Percentiles rank a stretch among this genome's conserved stretches.
Evolutionary conservation across 129 eudicot genomes (phyloP).

Genomic region (Calendula officinalis): DNA sequence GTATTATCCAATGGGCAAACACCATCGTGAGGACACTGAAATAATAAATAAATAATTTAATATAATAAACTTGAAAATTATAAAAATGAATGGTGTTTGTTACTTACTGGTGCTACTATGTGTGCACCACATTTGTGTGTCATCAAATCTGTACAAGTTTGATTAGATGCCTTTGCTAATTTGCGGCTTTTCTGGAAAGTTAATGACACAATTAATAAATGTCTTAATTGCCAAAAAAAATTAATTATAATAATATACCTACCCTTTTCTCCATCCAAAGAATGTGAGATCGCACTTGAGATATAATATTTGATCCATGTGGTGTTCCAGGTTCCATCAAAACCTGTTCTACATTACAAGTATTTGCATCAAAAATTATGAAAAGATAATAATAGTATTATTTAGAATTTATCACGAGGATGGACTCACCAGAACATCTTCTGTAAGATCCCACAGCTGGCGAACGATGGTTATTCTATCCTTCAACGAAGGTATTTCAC

Average conservation of each 20-base stretch:
- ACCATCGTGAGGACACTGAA: constrained; percentile 97
- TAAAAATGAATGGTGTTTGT: background rate
- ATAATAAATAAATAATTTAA: constrained; percentile 22
- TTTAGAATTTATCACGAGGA: constrained; percentile 11
- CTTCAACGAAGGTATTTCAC: constrained; percentile 84
- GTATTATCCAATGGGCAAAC: constrained; percentile 79
- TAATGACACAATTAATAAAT: constrained; percentile 11
- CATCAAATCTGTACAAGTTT: constrained; percentile 43
- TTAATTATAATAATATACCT: constrained; percentile 5
- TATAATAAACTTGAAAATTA: constrained; percentile 1
- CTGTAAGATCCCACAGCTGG: constrained; percentile 90
- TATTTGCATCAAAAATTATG: constrained; percentile 15
- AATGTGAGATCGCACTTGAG: constrained; percentile 89
- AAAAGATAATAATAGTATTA: background rate
- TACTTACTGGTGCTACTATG: constrained; percentile 92
- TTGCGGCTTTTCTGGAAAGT: constrained; percentile 67
- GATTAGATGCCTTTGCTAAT: constrained; percentile 36
- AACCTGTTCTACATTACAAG: constrained; percentile 48
- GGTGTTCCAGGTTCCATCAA: constrained; percentile 98
- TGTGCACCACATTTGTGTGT: constrained; percentile 65
- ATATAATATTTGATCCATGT: constrained; percentile 79
- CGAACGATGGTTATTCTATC: constrained; percentile 88
- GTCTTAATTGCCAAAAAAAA: constrained; percentile 3
- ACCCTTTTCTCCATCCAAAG: constrained; percentile 99
- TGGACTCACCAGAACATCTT: constrained; percentile 71